phyloP scores from a whole-genome alignment of 305 asterid species.

The Solanum hybrid region DNA sequence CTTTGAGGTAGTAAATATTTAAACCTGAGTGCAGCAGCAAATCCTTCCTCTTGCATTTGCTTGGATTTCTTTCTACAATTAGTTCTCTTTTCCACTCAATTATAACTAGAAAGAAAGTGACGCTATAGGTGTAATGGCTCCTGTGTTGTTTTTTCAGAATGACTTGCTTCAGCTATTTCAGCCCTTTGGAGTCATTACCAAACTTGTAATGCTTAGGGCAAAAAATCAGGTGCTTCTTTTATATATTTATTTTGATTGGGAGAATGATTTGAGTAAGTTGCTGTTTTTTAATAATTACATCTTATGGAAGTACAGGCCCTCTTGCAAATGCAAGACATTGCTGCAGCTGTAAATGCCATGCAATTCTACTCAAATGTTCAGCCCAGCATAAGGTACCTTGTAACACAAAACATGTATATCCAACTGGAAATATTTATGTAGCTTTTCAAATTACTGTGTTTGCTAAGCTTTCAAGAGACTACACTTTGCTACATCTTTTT shows the following conservation, averaged over 20 bases:
- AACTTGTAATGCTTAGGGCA: slow-evolving; percentile 94
- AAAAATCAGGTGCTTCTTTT: slow-evolving; percentile 68
- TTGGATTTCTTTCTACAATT: background rate
- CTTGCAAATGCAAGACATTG: slow-evolving; percentile 85
- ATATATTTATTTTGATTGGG: background rate
- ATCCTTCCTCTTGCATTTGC: background rate
- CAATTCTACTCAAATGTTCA: slow-evolving; percentile 71
- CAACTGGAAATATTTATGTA: slow-evolving; percentile 3
- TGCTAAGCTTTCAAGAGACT: background rate
- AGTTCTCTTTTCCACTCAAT: background rate
- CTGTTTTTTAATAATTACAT: background rate
- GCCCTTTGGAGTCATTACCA: slow-evolving; percentile 85
- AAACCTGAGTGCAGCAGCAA: background rate
- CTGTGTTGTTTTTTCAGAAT: slow-evolving; percentile 31
- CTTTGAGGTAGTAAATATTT: background rate
- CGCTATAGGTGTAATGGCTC: background rate
- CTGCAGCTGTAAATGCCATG: slow-evolving; percentile 73
- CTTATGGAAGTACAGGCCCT: slow-evolving; percentile 48
- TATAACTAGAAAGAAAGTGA: background rate
- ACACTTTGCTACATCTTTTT: background rate
- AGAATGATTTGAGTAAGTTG: background rate
- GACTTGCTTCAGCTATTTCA: slow-evolving; percentile 96
- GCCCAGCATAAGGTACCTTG: slow-evolving; percentile 71
- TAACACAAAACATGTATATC: slow-evolving; percentile 10
- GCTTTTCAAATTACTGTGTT: background rate